A percentile compares a stretch with the other conserved stretches of the same genome.
Conservation (phyloP, 257 asterid genomes). For the Ajuga chamaepitys region DNA sequence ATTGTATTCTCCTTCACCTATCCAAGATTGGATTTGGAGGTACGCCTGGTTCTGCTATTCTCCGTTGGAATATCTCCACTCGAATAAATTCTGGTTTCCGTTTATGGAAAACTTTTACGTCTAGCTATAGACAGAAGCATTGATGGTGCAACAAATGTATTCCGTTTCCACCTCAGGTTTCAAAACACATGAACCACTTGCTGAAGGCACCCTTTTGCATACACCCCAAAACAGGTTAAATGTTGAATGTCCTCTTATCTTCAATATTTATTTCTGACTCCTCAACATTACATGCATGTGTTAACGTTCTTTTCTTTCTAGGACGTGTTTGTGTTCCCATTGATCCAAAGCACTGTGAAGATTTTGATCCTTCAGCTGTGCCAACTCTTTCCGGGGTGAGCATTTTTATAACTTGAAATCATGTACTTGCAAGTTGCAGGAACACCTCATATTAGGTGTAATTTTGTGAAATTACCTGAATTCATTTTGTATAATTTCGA, state of each 20-base stretch:
- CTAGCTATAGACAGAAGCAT: background rate
- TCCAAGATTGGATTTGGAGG: conserved; percentile 96
- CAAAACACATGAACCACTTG: conserved; percentile 84
- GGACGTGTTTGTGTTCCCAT: conserved; percentile 93
- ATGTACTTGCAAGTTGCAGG: background rate
- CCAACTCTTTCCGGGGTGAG: conserved; percentile 85
- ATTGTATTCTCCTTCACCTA: conserved; percentile 76
- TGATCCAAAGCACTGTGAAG: conserved; percentile 75
- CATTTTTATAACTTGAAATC: background rate
- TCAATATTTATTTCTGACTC: background rate
- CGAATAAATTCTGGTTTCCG: background rate
- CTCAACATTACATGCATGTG: background rate
- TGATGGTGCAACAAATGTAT: background rate
- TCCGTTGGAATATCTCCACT: background rate
- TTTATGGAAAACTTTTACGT: background rate
- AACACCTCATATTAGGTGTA: background rate
- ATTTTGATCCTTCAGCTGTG: conserved; percentile 72
- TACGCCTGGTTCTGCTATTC: conserved; percentile 18
- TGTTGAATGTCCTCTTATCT: background rate
- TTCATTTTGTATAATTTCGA: background rate
- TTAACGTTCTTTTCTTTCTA: conserved; percentile 16
- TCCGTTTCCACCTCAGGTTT: conserved; percentile 48
- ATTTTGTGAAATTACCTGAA: background rate
- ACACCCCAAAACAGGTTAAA: conserved; percentile 85
- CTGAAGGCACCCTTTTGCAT: conserved; percentile 90